Conservation (phyloP, 257 asterid genomes). For the Jacaranda copaia region DNA sequence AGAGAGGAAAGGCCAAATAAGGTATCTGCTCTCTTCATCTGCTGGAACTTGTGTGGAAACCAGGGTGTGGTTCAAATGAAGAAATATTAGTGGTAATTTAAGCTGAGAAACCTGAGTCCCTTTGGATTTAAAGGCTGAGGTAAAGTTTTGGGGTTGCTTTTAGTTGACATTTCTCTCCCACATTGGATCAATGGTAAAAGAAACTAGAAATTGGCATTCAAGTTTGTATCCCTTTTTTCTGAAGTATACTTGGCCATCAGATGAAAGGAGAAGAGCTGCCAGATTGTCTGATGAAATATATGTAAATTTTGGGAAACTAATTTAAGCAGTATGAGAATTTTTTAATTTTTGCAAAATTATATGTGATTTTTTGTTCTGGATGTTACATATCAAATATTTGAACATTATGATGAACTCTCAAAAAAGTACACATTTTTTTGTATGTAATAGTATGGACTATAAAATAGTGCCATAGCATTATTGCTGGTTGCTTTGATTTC, state of each 20-base stretch:
- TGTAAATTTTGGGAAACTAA: slow-evolving; percentile 25
- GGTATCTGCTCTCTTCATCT: slow-evolving; percentile 5
- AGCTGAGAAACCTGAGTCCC: neutral
- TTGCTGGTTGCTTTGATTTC: too few species aligned
- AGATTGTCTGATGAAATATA: neutral
- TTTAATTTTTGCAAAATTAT: too few species aligned
- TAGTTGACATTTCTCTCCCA: neutral
- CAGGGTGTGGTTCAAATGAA: neutral
- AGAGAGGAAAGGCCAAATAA: slow-evolving; percentile 49
- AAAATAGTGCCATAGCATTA: too few species aligned
- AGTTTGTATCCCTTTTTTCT: neutral
- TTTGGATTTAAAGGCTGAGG: neutral
- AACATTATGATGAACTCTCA: neutral
- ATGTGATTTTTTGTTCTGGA: too few species aligned
- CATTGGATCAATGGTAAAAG: neutral
- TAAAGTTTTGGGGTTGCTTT: too few species aligned
- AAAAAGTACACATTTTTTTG: neutral
- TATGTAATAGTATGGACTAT: neutral
- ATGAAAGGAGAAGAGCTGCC: neutral
- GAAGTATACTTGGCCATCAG: too few species aligned
- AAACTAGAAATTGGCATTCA: neutral
- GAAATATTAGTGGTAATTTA: neutral
- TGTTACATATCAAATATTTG: too few species aligned
- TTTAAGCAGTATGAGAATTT: too few species aligned
- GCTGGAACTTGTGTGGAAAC: neutral